Evolutionary conservation across 140 eudicot genomes (phyloP).

Genomic region (Anethum foeniculum): DNA sequence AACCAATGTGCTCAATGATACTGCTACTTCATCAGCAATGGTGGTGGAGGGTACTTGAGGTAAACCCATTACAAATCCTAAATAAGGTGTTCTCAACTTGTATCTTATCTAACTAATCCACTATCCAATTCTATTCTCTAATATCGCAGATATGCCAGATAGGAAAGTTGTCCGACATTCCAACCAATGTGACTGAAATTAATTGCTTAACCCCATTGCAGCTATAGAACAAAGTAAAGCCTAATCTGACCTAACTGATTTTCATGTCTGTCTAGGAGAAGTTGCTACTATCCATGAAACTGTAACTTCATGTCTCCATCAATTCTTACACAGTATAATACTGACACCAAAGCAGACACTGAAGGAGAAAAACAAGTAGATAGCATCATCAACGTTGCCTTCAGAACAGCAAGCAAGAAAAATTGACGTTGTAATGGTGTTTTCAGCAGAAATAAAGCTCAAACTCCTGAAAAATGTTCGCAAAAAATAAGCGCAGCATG

Average conservation of each 20-base stretch:
- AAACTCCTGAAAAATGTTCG: constrained; percentile 27
- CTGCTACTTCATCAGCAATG: constrained; percentile 55
- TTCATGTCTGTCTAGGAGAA: constrained; percentile 22
- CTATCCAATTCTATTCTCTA: not conserved
- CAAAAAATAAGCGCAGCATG: constrained; percentile 15
- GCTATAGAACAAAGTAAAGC: constrained; percentile 10
- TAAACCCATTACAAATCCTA: constrained; percentile 52
- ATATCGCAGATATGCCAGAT: not conserved
- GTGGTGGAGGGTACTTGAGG: constrained; percentile 69
- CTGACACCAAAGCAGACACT: constrained; percentile 32
- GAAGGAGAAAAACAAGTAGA: constrained; percentile 26
- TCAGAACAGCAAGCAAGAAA: constrained; percentile 14
- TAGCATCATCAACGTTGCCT: constrained; percentile 30
- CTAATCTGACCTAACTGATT: constrained; percentile 22
- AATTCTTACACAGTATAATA: constrained; percentile 25
- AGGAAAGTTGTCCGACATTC: not conserved
- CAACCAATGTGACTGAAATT: not conserved
- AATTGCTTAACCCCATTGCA: constrained; percentile 4
- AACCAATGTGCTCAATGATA: constrained; percentile 55
- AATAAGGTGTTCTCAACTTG: not conserved
- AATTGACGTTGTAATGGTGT: constrained; percentile 29
- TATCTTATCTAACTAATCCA: constrained; percentile 11
- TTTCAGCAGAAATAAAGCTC: constrained; percentile 26
- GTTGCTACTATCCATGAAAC: constrained; percentile 25
- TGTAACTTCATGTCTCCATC: constrained; percentile 27